Conservation (phyloP, 768 basidiomycete species). For the Mycena alexandri region DNA sequence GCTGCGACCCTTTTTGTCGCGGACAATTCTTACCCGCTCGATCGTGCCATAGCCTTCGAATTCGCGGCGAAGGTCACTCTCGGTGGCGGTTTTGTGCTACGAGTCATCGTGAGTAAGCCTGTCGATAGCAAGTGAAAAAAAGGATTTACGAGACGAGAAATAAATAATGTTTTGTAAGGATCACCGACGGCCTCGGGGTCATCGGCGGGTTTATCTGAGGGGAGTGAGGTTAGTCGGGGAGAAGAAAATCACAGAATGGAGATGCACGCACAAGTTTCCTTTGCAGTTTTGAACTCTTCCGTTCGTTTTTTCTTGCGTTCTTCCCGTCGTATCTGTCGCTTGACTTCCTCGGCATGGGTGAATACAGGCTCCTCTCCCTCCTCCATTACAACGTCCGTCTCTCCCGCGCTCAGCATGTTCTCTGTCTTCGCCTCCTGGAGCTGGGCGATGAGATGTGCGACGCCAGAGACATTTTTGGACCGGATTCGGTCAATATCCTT, state of each 20-base stretch:
- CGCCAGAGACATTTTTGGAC: conserved; percentile 78
- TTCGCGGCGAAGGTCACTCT: conserved; percentile 92
- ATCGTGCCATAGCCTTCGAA: conserved; percentile 97
- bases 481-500: conserved; percentile 83
- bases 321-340: conserved; percentile 82
- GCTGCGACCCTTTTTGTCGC: conserved; percentile 89
- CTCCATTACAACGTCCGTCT: conserved; percentile 74
- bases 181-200: conserved; percentile 93
- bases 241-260: neutral
- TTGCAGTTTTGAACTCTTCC: conserved; percentile 83
- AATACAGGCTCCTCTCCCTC: conserved; percentile 87
- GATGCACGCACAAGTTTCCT: conserved; percentile 78
- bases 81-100: conserved; percentile 93
- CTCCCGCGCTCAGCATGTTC: conserved; percentile 69
- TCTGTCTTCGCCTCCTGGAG: conserved; percentile 85
- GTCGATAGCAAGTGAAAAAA: conserved; percentile 2
- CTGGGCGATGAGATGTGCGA: conserved; percentile 78
- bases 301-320: conserved; percentile 81
- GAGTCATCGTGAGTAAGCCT: conserved; percentile 34
- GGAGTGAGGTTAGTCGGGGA: conserved; percentile 28
- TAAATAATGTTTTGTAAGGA: conserved; percentile 98
- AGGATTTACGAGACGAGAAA: conserved; percentile 83
- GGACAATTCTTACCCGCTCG: conserved; percentile 93
- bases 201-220: conserved; percentile 93
- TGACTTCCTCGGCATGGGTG: conserved; percentile 87